Evolutionary conservation across 1,284 basidiomycete genomes (phyloP).

Genomic region (Testicularia cyperi): DNA sequence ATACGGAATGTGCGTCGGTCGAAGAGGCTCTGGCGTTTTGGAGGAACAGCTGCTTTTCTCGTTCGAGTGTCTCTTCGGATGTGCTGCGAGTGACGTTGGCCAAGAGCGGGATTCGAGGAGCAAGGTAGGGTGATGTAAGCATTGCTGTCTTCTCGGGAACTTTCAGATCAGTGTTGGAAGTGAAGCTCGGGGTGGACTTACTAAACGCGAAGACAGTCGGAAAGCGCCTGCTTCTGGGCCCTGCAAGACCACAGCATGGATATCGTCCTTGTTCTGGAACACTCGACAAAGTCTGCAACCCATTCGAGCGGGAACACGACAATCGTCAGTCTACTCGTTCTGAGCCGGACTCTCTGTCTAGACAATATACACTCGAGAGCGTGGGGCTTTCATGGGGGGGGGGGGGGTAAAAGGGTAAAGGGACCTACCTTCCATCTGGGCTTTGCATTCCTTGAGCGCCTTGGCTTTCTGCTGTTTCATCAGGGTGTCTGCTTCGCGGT

Average conservation of each 20-base stretch:
- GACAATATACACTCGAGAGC: too few relatives aligned
- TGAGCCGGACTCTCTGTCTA: too few relatives aligned
- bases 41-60: conserved; percentile 17
- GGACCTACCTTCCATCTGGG: conserved; percentile 17
- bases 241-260: conserved; percentile 29
- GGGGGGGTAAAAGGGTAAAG: background rate
- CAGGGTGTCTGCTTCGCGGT: conserved; percentile 25
- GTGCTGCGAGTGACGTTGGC: conserved; percentile 7
- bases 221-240: conserved; percentile 10
- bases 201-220: conserved; percentile 23
- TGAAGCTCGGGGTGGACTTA: conserved; percentile 4
- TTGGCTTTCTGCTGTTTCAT: conserved; percentile 32
- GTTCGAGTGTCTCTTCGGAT: conserved; percentile 24
- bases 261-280: conserved; percentile 23
- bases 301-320: background rate
- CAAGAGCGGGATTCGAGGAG: background rate
- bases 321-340: too few relatives aligned
- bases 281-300: conserved; percentile 17
- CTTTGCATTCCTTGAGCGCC: conserved; percentile 15
- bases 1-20: conserved; percentile 3
- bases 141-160: too few relatives aligned
- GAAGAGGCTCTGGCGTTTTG: conserved; percentile 1
- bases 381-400: background rate
- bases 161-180: too few relatives aligned
- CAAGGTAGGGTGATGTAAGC: too few relatives aligned